Percentiles rank a stretch among this genome's conserved stretches.
phyloP scores from a whole-genome alignment of 2,329 filamentous ascomycete genomes.

The Pseudogymnoascus sp. region DNA sequence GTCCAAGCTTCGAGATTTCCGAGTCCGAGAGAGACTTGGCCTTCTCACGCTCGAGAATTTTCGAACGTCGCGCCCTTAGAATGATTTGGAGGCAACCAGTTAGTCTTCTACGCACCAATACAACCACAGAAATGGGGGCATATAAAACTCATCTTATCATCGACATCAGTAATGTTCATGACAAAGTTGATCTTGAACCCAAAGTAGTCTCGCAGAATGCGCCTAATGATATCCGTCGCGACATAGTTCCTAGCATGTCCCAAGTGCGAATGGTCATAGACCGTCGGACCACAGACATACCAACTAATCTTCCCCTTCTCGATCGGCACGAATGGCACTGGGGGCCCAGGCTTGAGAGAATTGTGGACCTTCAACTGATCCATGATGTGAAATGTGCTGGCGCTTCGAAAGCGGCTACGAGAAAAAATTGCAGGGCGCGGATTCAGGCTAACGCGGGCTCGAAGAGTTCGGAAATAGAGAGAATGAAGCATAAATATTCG shows the following conservation, averaged over 20 bases:
- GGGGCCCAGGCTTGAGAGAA: slow-evolving; percentile 24
- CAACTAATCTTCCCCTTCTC: slow-evolving; percentile 40
- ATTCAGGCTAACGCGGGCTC: slow-evolving; percentile 4
- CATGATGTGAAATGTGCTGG: background rate
- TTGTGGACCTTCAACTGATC: slow-evolving; percentile 26
- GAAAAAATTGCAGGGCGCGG: background rate
- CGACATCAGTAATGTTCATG: slow-evolving; percentile 67
- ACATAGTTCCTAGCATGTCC: slow-evolving; percentile 70
- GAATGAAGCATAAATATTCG: slow-evolving; percentile 5
- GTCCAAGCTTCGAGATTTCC: slow-evolving; percentile 41
- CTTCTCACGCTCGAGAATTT: slow-evolving; percentile 70
- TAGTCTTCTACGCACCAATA: slow-evolving; percentile 9
- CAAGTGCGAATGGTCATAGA: slow-evolving; percentile 62
- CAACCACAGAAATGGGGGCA: background rate
- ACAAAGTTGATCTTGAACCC: slow-evolving; percentile 60
- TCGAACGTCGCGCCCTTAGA: slow-evolving; percentile 66
- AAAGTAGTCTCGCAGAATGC: slow-evolving; percentile 63
- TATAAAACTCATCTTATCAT: slow-evolving; percentile 43
- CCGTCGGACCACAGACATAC: slow-evolving; percentile 67
- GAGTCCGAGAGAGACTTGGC: slow-evolving; percentile 54
- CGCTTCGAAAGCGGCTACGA: background rate
- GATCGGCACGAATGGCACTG: slow-evolving; percentile 25
- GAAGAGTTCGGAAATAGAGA: background rate
- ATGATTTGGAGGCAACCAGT: slow-evolving; percentile 47
- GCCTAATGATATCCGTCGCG: slow-evolving; percentile 62